Evolutionary conservation across 2,329 filamentous ascomycete species (phyloP), one percentile per base, ranked within the genome.

Genomic region (Rhinocladiella similis): DNA sequence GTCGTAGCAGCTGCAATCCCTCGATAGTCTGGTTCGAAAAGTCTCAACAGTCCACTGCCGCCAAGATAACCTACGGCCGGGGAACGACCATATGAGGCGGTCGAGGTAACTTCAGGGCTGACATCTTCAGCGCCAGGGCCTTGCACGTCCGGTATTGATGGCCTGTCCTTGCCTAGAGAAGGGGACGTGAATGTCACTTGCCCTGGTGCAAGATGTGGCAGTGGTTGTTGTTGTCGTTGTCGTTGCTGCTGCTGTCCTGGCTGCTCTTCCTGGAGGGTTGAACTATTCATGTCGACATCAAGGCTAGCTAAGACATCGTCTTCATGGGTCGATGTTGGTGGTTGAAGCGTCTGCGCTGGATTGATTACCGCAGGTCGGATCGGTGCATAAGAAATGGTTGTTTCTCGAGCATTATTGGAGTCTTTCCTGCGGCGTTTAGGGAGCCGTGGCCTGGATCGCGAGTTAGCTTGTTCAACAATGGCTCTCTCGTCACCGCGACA

Each of bases 1-100:
- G 39, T 42, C 16, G 39, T 52, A 29, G 22, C 13, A 13, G 29
- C 29, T 12, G 50, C 50, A 33, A 47, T 47, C 5, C 42, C 13
- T 53, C 50, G 42, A 39, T 47, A 39, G 42, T 53, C 50, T 7
- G 50, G 50, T 19, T 53, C 42, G 50, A 53, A 53, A 29, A 53
- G 42, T 22, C 19, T 47, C 13, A 53, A 20, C n/a, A 53, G 4
- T 25, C 43, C 50, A 47, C 19, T 53, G 10, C 19, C 27, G 14
- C 50, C 50, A 5, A 53, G 43, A 33, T 53, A 53, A 18, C 50
- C 50, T 27, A 33, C 25, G 10, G 50, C 33, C n/a, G 35, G 36
- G 7, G 36, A 33, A 43, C 35, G 48, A 39, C 39, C 38, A 46
- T 45, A 25, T 5, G 25, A 33, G 25, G 10, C 18, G 10, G 25